phyloP scores from a whole-genome alignment of 805 yeast species.

The Pichia gijzeniarum region DNA sequence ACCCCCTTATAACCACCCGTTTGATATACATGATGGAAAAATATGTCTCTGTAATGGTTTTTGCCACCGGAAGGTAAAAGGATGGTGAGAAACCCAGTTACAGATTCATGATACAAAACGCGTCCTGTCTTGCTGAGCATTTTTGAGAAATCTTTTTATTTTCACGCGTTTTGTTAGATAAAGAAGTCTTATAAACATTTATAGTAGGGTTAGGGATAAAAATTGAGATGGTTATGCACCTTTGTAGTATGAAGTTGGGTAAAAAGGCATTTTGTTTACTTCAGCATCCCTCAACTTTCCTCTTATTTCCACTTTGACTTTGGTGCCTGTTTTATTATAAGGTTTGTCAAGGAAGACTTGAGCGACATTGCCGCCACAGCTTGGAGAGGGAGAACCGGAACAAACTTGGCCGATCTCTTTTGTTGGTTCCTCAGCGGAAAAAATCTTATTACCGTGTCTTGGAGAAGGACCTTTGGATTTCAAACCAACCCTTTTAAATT shows the following conservation, averaged over 20 bases:
- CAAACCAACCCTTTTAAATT: conserved; percentile 69
- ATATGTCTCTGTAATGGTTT: no score
- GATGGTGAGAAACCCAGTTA: no score
- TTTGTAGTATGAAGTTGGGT: conserved; percentile 65
- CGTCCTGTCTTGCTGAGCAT: no score
- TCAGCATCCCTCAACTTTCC: conserved; percentile 74
- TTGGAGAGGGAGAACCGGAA: conserved; percentile 59
- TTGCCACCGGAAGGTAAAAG: no score
- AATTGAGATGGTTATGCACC: no score
- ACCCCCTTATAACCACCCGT: conserved; percentile 75
- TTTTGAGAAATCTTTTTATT: background rate
- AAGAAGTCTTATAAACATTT: no score
- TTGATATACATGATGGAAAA: conserved; percentile 18
- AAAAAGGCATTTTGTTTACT: conserved; percentile 82
- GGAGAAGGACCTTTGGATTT: conserved; percentile 85
- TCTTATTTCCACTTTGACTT: conserved; percentile 69
- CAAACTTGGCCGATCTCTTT: conserved; percentile 46
- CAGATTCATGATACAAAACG: no score
- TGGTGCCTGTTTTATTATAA: conserved; percentile 66
- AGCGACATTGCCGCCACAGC: conserved; percentile 73
- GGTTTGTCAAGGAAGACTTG: conserved; percentile 81
- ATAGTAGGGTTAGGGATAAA: no score
- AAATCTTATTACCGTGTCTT: conserved; percentile 68
- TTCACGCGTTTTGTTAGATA: no score
- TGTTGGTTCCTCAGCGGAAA: conserved; percentile 43